Evolutionary conservation across 139 green algal genomes (phyloP), one percentile per base, ranked within the genome.

Genomic region (Coccomyxa sp.): DNA sequence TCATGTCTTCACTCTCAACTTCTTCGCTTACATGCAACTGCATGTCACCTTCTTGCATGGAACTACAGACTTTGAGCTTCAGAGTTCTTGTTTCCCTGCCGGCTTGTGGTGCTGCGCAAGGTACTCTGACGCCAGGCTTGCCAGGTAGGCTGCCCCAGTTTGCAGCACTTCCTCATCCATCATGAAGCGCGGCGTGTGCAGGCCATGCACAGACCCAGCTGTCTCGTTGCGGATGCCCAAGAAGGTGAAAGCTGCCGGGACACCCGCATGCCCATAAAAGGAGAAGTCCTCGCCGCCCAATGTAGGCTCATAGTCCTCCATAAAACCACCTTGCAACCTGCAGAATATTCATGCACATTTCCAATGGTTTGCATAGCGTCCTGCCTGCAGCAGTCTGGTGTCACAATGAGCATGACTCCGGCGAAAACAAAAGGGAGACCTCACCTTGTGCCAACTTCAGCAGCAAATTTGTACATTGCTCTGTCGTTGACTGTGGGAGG

Each of bases 201-300:
- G 87, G 16, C 84, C 85, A 81, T 94, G 89, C 27, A 90, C 86
- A 13, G 86, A 79, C 10, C 94, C 94, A 4, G 86, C 13, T 10
- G 83, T 92, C 80, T 95, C 90, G 82, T 97, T 95, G 21, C 86
- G 86, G 15, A 94, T 96, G 66, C 95, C 95, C 78, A 98, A 79
- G 81, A 98, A 97, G 25, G 89, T 75, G 75, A 98, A 94, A 14
- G 85, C 83, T 57, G 90, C 90, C 31, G 92, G 92, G 10, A 93
- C 85, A 3, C 58, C 81, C 30, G 77, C 78, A 16, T 88, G 88
- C 51, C 82, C 87, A 82, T 93, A 95, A 85, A 96, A 98, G 11
- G 89, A 81, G 86, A 98, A 98, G 88, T 98, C 95, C 85, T 98
- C 95, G 0, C 86, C 95, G 14, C 66, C 81, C 51, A 84, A n/a